phyloP scores from a whole-genome alignment of 2,329 filamentous ascomycete genomes.

The Apiospora pterosperma region DNA sequence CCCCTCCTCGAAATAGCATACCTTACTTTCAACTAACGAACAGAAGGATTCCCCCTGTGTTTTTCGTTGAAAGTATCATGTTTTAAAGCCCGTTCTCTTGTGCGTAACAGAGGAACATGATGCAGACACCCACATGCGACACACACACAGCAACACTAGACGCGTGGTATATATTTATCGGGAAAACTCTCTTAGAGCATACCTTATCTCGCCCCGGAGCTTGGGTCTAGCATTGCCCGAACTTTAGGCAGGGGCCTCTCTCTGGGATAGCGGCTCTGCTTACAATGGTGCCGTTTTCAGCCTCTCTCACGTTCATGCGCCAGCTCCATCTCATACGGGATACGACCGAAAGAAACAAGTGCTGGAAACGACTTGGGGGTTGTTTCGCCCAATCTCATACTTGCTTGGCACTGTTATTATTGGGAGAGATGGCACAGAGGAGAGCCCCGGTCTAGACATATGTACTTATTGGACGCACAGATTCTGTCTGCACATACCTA shows the following conservation, averaged over 20 bases:
- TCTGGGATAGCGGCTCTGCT: not conserved
- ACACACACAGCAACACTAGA: not conserved
- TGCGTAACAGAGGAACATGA: not conserved
- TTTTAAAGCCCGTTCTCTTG: not conserved
- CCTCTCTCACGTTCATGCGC: not conserved
- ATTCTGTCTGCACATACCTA: no score
- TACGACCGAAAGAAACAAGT: not conserved
- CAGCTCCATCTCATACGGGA: not conserved
- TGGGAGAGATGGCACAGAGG: no score
- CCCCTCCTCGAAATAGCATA: not conserved
- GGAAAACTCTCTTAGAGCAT: not conserved
- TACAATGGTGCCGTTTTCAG: constrained; percentile 1
- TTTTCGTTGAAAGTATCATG: not conserved
- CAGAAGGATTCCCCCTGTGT: not conserved
- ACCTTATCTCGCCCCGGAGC: not conserved
- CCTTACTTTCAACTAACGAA: not conserved
- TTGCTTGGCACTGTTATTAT: not conserved
- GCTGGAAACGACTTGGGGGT: not conserved
- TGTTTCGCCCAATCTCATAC: constrained; percentile 1
- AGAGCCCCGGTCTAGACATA: no score
- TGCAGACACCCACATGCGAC: not conserved
- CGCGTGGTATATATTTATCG: not conserved
- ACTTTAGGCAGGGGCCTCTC: not conserved
- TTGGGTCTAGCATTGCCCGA: not conserved
- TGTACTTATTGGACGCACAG: no score